Evolutionary conservation across 2,329 filamentous ascomycete species (phyloP), one percentile per base, ranked within the genome.

Genomic region (Thielaviopsis cerberus): DNA sequence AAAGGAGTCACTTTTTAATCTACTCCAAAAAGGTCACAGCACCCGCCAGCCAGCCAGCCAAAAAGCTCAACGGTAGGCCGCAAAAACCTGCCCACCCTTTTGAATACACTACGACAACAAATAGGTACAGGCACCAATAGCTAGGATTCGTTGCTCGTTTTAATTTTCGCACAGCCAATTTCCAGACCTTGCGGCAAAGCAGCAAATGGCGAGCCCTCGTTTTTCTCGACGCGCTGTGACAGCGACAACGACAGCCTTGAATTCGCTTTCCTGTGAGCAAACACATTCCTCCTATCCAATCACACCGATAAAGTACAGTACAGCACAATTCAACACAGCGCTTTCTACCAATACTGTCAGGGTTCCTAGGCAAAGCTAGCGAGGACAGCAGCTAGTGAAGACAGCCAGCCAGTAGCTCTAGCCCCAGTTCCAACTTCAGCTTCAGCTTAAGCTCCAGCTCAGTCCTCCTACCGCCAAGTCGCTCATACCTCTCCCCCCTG

Each of bases 261-360:
- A 56, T 51, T 34, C 54, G 20, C 17, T 34, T 51, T 22, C 15
- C 41, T 50, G 54, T 56, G 54, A 56, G 54, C 54, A 27, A 48
- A 20, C 41, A 10, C 41, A 17, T 20, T 48, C n/a, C 41, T 48
- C 41, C 20, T 22, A 56, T 37, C n/a, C n/a, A 54, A 20, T n/a
- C 25, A 50, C 26, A 51, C 26, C 25, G n/a, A n/a, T n/a, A n/a
- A n/a, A n/a, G n/a, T n/a, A n/a, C n/a, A n/a, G n/a, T n/a, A n/a
- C n/a, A n/a, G n/a, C n/a, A n/a, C n/a, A n/a, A n/a, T n/a, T n/a
- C n/a, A n/a, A n/a, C n/a, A 17, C 53, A 54, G 24, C 22, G 13
- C 3, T 41, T 8, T n/a, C n/a, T n/a, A n/a, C n/a, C n/a, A n/a
- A n/a, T n/a, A n/a, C n/a, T n/a, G n/a, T n/a, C n/a, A n/a, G n/a